Evolutionary conservation across 345 rosid genomes (phyloP), one percentile per base, ranked within the genome.

Genomic region (Iberis pinnata): DNA sequence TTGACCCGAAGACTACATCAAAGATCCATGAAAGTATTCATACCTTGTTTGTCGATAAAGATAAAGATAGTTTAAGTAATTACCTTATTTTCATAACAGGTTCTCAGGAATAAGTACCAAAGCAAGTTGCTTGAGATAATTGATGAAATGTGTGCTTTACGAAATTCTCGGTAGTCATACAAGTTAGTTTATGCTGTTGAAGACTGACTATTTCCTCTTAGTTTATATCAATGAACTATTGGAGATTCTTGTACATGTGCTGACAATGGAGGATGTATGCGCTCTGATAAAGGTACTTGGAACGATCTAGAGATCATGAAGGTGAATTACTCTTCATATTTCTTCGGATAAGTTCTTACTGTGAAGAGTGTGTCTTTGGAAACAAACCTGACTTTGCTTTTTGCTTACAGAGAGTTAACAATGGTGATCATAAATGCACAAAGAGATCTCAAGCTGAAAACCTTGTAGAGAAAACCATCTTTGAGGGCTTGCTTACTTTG

Each of bases 281-380:
- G 68, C 18, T 85, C 89, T 12, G 90, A 88, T 68, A 88, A 88
- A 74, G 95, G 95, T 20, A 92, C 92, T 12, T 88, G 92, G 97
- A 80, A 82, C 31, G 71, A 80, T 58, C 64, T 7, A n/a, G 40
- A 36, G 40, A 36, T 36, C 16, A 36, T 36, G 40, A 27, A 27
- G 32, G 32, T 27, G 32, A 4, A 27, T 7, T 27, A 2, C 8
- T 4, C 32, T 27, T 27, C 32, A 1, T 4, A 1, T 46, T 47
- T 59, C 43, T 15, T n/a, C n/a, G n/a, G n/a, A 9, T 3, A 50
- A 15, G 4, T 42, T 43, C 31, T 42, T 53, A 53, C n/a, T n/a
- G n/a, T n/a, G n/a, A n/a, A n/a, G n/a, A n/a, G n/a, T n/a, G n/a
- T n/a, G n/a, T 43, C 36, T 27, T 14, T 16, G 37, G 33, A 58